phyloP scores from a whole-genome alignment of 805 yeast species.

The Yamadazyma endophytica region DNA sequence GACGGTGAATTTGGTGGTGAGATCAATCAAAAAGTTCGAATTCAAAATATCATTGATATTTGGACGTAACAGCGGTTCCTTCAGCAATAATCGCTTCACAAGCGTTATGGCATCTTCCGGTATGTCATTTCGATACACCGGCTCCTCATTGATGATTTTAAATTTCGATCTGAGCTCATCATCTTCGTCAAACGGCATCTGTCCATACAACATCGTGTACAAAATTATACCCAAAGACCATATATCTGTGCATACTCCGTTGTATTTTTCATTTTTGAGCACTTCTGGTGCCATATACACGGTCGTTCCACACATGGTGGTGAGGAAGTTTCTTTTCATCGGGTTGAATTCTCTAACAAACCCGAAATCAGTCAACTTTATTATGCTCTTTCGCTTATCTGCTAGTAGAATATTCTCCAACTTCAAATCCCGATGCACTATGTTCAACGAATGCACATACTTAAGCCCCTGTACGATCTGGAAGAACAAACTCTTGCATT shows the following conservation, averaged over 20 bases:
- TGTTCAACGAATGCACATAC: constrained; percentile 71
- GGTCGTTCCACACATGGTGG: constrained; percentile 90
- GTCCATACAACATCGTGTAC: constrained; percentile 79
- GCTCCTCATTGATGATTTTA: constrained; percentile 63
- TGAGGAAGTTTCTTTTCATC: constrained; percentile 46
- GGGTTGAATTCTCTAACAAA: constrained; percentile 73
- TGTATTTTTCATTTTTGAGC: constrained; percentile 61
- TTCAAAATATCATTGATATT: constrained; percentile 32
- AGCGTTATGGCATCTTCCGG: constrained; percentile 50
- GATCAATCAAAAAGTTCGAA: constrained; percentile 30
- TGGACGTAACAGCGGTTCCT: constrained; percentile 66
- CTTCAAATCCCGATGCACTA: constrained; percentile 82
- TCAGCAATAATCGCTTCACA: constrained; percentile 52
- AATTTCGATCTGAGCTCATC: constrained; percentile 58
- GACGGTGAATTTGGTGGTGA: constrained; percentile 23
- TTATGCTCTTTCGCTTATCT: constrained; percentile 49
- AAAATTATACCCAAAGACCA: constrained; percentile 92
- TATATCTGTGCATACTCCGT: constrained; percentile 77
- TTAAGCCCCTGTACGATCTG: constrained; percentile 64
- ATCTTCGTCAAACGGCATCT: constrained; percentile 90
- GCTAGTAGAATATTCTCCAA: constrained; percentile 69
- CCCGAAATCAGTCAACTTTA: constrained; percentile 89
- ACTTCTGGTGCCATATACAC: constrained; percentile 98
- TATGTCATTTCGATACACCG: constrained; percentile 44
- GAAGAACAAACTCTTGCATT: constrained; percentile 51